Percentiles rank a stretch among this genome's conserved stretches.
Conservation (phyloP, 352 stramenopile species). For the Aphanomyces euteiches region DNA sequence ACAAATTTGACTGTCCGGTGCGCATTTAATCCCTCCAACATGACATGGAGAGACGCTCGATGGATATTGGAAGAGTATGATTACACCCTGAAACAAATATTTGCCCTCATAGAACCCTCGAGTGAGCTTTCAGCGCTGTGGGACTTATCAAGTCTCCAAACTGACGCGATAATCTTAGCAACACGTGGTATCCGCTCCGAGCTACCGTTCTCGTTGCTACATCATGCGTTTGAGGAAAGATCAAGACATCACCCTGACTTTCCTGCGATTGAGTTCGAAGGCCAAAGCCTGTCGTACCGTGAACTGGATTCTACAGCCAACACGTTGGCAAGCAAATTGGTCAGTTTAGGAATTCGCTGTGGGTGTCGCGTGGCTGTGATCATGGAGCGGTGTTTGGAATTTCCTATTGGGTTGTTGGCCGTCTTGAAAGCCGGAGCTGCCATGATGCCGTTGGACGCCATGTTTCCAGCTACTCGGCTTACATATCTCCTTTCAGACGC, state of each 20-base stretch:
- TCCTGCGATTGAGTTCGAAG: slow-evolving; percentile 25
- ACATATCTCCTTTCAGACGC: background rate
- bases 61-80: background rate
- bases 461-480: background rate
- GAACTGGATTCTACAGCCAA: slow-evolving; percentile 32
- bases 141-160: background rate
- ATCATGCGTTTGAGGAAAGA: background rate
- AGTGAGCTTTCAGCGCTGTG: slow-evolving; percentile 13
- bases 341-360: background rate
- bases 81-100: background rate
- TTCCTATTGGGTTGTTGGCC: background rate
- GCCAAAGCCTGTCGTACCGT: slow-evolving; percentile 35
- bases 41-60: background rate
- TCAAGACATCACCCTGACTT: slow-evolving; percentile 30
- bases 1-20: background rate
- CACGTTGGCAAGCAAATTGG: background rate
- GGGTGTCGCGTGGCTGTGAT: background rate
- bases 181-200: background rate
- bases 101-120: background rate
- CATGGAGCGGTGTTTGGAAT: slow-evolving; percentile 4
- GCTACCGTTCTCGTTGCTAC: background rate
- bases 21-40: background rate
- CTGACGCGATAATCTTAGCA: background rate
- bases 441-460: background rate
- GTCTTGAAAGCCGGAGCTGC: background rate